Conservation (phyloP, 1,284 basidiomycete genomes). For the Puccinia horiana region DNA sequence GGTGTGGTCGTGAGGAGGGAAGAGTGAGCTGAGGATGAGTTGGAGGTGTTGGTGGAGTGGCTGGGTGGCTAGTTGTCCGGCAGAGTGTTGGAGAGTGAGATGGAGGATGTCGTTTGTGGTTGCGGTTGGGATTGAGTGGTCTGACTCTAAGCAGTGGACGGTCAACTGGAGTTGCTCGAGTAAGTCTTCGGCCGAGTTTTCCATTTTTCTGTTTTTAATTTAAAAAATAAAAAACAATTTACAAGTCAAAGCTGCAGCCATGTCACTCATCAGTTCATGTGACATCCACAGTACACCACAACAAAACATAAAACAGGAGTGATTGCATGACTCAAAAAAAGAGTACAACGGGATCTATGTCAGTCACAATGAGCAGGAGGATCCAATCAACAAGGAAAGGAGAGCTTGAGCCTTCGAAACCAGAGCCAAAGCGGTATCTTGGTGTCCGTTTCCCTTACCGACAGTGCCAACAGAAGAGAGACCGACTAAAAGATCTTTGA, state of each 20-base stretch:
- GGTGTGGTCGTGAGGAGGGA: background rate
- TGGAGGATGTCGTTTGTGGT: conserved; percentile 1
- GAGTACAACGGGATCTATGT: too few relatives aligned
- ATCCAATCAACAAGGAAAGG: too few relatives aligned
- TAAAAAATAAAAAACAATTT: too few relatives aligned
- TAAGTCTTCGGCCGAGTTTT: background rate
- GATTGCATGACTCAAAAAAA: too few relatives aligned
- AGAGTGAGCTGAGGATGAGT: conserved; percentile 3
- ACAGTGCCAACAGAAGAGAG: too few relatives aligned
- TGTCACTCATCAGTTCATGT: too few relatives aligned
- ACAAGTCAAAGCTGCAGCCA: too few relatives aligned
- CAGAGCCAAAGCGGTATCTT: too few relatives aligned
- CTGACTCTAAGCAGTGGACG: conserved; percentile 28
- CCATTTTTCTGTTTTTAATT: background rate
- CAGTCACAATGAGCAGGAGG: too few relatives aligned
- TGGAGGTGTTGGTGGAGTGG: background rate
- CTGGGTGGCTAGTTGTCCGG: background rate
- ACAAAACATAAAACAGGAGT: background rate
- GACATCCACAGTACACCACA: background rate
- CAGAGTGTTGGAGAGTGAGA: background rate
- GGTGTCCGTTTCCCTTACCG: too few relatives aligned
- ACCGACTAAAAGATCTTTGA: background rate
- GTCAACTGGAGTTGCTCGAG: conserved; percentile 29
- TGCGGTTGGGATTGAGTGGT: conserved; percentile 17
- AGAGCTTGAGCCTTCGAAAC: too few relatives aligned